Base-by-base conservation (phyloP, 2,329 filamentous ascomycete species). In the Orbilia oligospora region DNA sequence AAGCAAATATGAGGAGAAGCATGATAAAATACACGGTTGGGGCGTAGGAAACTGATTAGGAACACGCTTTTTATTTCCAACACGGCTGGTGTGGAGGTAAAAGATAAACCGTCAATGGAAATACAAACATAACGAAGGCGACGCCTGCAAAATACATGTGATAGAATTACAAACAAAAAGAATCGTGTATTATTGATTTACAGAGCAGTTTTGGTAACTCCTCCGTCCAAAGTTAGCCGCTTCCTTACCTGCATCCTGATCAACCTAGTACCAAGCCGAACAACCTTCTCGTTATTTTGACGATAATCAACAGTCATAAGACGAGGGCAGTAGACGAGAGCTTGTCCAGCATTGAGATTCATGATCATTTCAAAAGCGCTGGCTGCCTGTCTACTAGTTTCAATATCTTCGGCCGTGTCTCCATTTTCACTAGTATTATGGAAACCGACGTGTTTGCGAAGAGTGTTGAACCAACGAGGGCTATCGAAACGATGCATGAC, bases 401-500 rank as follows among this genome's bases (percentile, higher is more conserved):
- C 53, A 8, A 30, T n/a, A 9, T 69, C 44, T 20, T 68, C 49
- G 3, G 48, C 46, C 10, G 24, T 16, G 16, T 30, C 8, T 3
- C n/a, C 18, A 30, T 22, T 36, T 20, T 33, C 24, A n/a, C 4
- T 10, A 16, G 16, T 48, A 3, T 24, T 41, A 8, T 49, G 30
- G 22, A 79, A 66, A 20, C 77, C 81, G 8, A 82, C 75, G 70
- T 87, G 85, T 14, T 81, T 80, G 33, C 82, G 81, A 49, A 82
- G 63, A 0, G 85, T 85, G 0, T 82, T 81, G 30, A 89, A 86
- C 91, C 91, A 93, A 0, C 87, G 87, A 0, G 91, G 91, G 0
- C 88, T 90, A 0, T 87, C 89, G 83, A 94, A 94, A 0, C 90
- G 87, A 82, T 94, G 92, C 0, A 94, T 89, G 16, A 94, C 86